Evolutionary conservation across 352 stramenopile genomes (phyloP).

Genomic region (Thraustochytrium sp.): DNA sequence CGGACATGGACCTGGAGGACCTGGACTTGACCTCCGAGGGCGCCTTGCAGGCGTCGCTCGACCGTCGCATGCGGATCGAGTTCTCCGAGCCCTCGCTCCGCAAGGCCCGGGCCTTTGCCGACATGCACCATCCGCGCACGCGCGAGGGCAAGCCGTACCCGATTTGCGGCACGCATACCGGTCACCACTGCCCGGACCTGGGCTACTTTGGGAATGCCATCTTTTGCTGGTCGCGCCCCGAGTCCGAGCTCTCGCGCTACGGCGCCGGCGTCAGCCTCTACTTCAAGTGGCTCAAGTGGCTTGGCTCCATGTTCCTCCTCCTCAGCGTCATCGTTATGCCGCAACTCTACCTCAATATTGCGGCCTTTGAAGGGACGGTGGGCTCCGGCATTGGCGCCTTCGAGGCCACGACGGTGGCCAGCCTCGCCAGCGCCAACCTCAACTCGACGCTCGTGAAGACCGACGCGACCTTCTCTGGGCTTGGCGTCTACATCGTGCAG

Average conservation of each 20-base stretch:
- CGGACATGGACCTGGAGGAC: neutral
- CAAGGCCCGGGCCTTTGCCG: constrained; percentile 10
- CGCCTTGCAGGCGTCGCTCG: constrained; percentile 5
- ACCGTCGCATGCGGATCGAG: neutral
- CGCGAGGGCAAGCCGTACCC: constrained; percentile 26
- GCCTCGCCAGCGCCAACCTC: neutral
- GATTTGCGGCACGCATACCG: neutral
- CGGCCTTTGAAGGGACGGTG: neutral
- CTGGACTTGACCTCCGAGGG: neutral
- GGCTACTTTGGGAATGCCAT: neutral
- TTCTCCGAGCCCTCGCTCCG: neutral
- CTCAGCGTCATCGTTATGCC: constrained; percentile 5
- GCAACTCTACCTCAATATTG: constrained; percentile 28
- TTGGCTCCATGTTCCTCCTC: constrained; percentile 23
- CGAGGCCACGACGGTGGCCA: constrained; percentile 7
- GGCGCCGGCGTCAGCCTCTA: constrained; percentile 23
- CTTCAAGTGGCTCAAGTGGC: constrained; percentile 46
- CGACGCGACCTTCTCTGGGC: neutral
- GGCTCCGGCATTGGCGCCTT: neutral
- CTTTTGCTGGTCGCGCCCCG: neutral
- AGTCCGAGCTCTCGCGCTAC: constrained; percentile 27
- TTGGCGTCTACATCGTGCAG: neutral
- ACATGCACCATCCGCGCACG: constrained; percentile 13
- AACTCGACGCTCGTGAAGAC: neutral
- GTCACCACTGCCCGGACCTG: neutral